Evolutionary conservation across 768 basidiomycete species (phyloP).

Genomic region (Naganishia friedmannii): DNA sequence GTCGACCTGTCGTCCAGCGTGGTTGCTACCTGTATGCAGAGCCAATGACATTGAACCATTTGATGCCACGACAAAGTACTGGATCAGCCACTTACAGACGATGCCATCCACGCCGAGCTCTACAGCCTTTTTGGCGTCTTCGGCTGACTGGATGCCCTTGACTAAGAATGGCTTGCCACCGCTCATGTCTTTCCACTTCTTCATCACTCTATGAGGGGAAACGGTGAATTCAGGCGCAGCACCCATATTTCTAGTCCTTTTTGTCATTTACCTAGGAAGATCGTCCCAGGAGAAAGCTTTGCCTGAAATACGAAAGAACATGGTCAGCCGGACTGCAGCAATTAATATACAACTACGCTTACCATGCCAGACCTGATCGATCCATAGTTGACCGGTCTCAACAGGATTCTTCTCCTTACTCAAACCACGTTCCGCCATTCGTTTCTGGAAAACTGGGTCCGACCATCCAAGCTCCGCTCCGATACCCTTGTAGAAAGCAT

Average conservation of each 20-base stretch:
- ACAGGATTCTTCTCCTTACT: slow-evolving; percentile 46
- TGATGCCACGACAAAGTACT: no score
- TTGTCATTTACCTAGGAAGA: slow-evolving; percentile 50
- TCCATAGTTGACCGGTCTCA: slow-evolving; percentile 40
- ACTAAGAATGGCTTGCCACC: slow-evolving; percentile 59
- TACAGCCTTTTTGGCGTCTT: slow-evolving; percentile 69
- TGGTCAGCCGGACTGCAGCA: slow-evolving; percentile 48
- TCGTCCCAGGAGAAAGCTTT: slow-evolving; percentile 61
- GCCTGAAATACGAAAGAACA: slow-evolving; percentile 57
- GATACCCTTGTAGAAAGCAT: slow-evolving; percentile 51
- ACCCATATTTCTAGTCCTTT: background rate
- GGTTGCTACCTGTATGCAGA: slow-evolving; percentile 57
- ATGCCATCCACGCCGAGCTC: slow-evolving; percentile 69
- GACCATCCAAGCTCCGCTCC: slow-evolving; percentile 58
- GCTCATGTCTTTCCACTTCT: slow-evolving; percentile 50
- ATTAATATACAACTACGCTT: background rate
- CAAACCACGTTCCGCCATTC: slow-evolving; percentile 55
- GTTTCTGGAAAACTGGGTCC: slow-evolving; percentile 56
- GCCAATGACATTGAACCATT: background rate
- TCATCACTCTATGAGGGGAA: slow-evolving; percentile 14
- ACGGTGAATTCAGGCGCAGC: background rate
- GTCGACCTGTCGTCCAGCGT: slow-evolving; percentile 66
- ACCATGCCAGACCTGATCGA: slow-evolving; percentile 38
- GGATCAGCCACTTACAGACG: slow-evolving; percentile 57
- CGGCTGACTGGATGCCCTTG: slow-evolving; percentile 65